Base-by-base conservation (phyloP, 352 stramenopile genomes). In the Elongisporangium anandrum region DNA sequence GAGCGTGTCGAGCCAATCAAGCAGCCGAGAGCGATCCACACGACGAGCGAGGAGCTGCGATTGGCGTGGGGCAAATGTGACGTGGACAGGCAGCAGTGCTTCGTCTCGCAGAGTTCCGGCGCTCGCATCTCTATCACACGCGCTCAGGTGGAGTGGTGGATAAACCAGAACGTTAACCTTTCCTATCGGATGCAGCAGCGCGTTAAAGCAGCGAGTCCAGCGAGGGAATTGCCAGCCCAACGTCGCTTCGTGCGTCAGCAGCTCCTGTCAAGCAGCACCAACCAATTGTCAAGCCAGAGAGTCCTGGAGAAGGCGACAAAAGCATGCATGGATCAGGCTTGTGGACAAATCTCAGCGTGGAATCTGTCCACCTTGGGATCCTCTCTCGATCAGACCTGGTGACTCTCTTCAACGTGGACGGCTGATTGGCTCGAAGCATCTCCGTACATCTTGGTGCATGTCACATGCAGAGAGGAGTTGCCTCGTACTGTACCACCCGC, bases 391-490 rank as follows among this genome's bases (percentile, higher is more conserved):
- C 10, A 12, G 34, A 9, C 34, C 10, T 15, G 5, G 34, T 45
- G 34, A 45, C 34, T 45, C 34, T 12, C 34, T 45, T 45, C 34
- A 45, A 45, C 34, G 34, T 45, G 34, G 34, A 17, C 34, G 9
- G 13, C 13, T 45, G 34, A 45, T 45, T 45, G 34, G 34, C 34
- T 45, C 34, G 5, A 12, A 45, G 34, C 34, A 45, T 45, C 34
- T 45, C 34, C 34, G 34, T 45, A 45, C 52, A 57, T 63, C 55
- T 57, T 66, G 26, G 39, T 45, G 34, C 34, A 45, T 45, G 34
- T 61, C 48, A 56, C 57, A 63, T 50, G 20, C 16, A 24, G 41
- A 58, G 24, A 54, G 49, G 34, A 45, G 13, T 6, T 12, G 5
- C 34, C 16, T 1, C 9, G 34, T 12, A 17, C 34, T 3, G 34